These are phyloP conservation scores for Persicaria tinctoria DNA, from an alignment of 148 eudicot genomes.

Conservation along the genomic window DNA sequence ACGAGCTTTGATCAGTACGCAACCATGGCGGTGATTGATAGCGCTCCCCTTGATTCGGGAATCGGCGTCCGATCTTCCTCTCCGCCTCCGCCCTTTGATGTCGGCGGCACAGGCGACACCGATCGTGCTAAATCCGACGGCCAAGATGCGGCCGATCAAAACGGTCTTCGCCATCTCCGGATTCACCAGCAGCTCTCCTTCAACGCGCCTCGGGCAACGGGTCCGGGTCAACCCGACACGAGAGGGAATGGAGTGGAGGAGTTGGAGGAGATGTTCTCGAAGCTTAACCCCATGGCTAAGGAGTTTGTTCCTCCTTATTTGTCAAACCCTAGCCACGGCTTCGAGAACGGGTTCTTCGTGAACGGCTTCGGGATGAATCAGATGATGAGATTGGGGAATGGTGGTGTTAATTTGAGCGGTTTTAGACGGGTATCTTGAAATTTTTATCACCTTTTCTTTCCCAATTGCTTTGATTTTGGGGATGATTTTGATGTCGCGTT, in stretches of 20 bases:
- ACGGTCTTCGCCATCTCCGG: neutral
- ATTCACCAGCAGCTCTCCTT: slow-evolving; percentile 1
- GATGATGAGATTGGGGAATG: slow-evolving; percentile 5
- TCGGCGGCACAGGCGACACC: neutral
- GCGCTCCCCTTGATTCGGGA: slow-evolving; percentile 7
- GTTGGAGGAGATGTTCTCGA: slow-evolving; percentile 16
- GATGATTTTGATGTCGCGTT: neutral
- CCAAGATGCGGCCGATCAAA: slow-evolving; percentile 4
- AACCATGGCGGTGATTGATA: slow-evolving; percentile 13
- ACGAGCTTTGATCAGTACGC: slow-evolving; percentile 8
- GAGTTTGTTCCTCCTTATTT: slow-evolving; percentile 16
- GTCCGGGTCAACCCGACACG: neutral
- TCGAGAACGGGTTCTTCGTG: neutral
- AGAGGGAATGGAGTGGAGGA: slow-evolving; percentile 2
- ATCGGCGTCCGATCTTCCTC: slow-evolving; percentile 7
- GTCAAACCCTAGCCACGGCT: slow-evolving; percentile 1
- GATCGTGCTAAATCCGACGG: neutral
- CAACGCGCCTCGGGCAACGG: too few species aligned
- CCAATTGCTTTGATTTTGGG: neutral
- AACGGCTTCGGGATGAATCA: slow-evolving; percentile 7
- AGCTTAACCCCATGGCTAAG: slow-evolving; percentile 15
- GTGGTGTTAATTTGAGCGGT: slow-evolving; percentile 2
- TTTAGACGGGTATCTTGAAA: slow-evolving; percentile 2
- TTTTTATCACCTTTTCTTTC: neutral
- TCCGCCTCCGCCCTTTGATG: neutral